phyloP scores from a whole-genome alignment of 306 rosid genomes.

The Macrotyloma uniflorum region DNA sequence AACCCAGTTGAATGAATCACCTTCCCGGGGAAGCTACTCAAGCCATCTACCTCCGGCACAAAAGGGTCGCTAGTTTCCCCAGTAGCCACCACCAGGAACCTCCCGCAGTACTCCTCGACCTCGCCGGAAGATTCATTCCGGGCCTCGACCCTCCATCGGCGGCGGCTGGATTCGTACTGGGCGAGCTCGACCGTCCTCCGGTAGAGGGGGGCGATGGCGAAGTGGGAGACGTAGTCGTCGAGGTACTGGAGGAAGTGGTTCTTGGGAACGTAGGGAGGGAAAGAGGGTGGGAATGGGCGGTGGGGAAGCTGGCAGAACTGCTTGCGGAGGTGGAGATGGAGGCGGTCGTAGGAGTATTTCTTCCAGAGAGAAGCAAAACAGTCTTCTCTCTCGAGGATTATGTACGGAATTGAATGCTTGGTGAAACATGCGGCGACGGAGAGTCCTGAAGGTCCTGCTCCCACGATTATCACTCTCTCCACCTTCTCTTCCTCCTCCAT shows the following conservation, averaged over 20 bases:
- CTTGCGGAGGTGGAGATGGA: constrained; percentile 69
- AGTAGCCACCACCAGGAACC: constrained; percentile 68
- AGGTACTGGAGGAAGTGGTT: constrained; percentile 50
- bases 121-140: constrained; percentile 10
- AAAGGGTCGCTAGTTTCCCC: constrained; percentile 60
- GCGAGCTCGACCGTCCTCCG: constrained; percentile 51
- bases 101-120: constrained; percentile 49
- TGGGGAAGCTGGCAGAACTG: constrained; percentile 65
- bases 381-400: constrained; percentile 65
- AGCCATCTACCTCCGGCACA: constrained; percentile 57
- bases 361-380: constrained; percentile 69
- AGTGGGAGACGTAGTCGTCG: constrained; percentile 60
- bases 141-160: constrained; percentile 59
- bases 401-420: constrained; percentile 47
- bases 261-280: constrained; percentile 54
- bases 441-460: constrained; percentile 78
- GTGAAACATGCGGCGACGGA: constrained; percentile 56
- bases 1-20: constrained; percentile 64
- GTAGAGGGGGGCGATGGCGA: constrained; percentile 56
- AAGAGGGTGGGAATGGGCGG: constrained; percentile 51
- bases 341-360: constrained; percentile 76
- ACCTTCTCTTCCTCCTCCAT: not conserved
- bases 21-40: constrained; percentile 52
- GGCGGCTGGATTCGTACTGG: constrained; percentile 11
- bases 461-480: constrained; percentile 53